Conservation (phyloP, 495 filamentous ascomycete species). For the Pseudevernia furfuracea region DNA sequence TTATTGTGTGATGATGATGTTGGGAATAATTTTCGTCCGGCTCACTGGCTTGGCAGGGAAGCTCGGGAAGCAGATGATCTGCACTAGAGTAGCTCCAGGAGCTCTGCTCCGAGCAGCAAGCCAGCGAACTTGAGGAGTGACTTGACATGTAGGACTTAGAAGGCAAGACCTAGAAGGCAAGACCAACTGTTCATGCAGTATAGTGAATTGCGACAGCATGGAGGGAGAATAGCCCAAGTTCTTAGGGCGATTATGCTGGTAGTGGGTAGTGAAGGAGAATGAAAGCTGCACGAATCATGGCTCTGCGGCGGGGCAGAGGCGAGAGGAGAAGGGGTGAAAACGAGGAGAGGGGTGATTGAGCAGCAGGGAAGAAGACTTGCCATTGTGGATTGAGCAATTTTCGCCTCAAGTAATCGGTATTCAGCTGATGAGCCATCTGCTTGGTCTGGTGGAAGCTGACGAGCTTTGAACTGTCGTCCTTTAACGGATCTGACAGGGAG, state of each 20-base stretch:
- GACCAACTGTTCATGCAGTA: background rate
- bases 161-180: background rate
- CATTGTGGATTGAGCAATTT: conserved; percentile 24
- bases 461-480: conserved; percentile 1
- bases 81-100: background rate
- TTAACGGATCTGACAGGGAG: background rate
- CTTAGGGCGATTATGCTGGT: background rate
- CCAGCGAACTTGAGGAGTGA: background rate
- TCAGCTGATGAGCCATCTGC: conserved; percentile 41
- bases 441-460: conserved; percentile 33
- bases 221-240: background rate
- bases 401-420: conserved; percentile 47
- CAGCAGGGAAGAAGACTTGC: conserved; percentile 1
- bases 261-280: background rate
- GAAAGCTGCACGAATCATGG: background rate
- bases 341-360: background rate
- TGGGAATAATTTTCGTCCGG: conserved; percentile 1
- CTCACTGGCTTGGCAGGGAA: background rate
- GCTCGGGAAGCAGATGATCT: background rate
- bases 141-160: background rate
- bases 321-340: background rate
- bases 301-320: background rate
- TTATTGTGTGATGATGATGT: background rate
- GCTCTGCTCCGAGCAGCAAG: background rate
- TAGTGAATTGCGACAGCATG: background rate